phyloP scores from a whole-genome alignment of 2,329 filamentous ascomycete genomes.

The Simplicillium sp. region DNA sequence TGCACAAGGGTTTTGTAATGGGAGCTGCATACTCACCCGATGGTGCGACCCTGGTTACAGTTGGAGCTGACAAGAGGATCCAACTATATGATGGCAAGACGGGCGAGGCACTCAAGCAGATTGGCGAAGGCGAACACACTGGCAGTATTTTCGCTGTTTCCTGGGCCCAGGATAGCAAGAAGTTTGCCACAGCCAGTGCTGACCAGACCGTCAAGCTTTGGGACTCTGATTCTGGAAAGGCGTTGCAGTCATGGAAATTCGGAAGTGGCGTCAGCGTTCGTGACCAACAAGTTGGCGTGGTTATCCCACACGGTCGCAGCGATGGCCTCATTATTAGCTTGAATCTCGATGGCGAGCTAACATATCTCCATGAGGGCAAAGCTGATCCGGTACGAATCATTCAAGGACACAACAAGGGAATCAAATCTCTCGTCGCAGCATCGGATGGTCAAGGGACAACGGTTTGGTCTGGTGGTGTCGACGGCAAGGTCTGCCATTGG shows the following conservation, averaged over 20 bases:
- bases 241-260: conserved; percentile 74
- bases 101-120: conserved; percentile 67
- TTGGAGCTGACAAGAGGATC: conserved; percentile 86
- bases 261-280: conserved; percentile 68
- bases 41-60: conserved; percentile 70
- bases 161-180: conserved; percentile 80
- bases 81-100: conserved; percentile 96
- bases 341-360: conserved; percentile 80
- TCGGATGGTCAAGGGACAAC: conserved; percentile 48
- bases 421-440: conserved; percentile 57
- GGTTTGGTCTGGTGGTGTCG: conserved; percentile 84
- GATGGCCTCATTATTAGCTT: conserved; percentile 88
- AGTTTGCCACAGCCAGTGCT: conserved; percentile 82
- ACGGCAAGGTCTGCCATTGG: conserved; percentile 82
- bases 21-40: conserved; percentile 86
- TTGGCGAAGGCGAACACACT: conserved; percentile 78
- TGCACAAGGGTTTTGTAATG: conserved; percentile 84
- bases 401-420: conserved; percentile 83
- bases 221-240: conserved; percentile 74
- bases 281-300: conserved; percentile 90
- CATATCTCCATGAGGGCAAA: conserved; percentile 71
- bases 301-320: conserved; percentile 72
- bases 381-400: conserved; percentile 61
- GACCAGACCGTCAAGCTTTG: conserved; percentile 93
- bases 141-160: conserved; percentile 89